Evolutionary conservation across 2,329 filamentous ascomycete species (phyloP), one percentile per base, ranked within the genome.

Genomic region (Alternaria arborescens): DNA sequence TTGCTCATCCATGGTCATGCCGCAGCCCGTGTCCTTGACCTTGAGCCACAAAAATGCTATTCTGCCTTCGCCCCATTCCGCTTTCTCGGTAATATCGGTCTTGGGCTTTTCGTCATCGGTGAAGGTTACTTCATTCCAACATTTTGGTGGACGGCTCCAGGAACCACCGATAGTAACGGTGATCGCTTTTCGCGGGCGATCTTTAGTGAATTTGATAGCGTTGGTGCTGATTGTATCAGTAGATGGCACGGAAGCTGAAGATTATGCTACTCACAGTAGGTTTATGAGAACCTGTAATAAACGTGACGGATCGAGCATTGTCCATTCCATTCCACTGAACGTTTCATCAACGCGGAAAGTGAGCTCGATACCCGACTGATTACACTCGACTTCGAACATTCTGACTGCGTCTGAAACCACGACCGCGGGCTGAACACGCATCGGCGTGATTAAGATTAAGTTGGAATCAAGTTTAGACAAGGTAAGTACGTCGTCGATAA

Each of bases 401-500:
- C 66, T 72, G 32, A 75, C 55, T 1, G 71, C 72, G 11, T 72
- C 69, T 5, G 65, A 67, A 4, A 75, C 67, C 1, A 74, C 65
- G 0, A 64, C 32, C 3, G 61, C 43, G 2, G 71, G 67, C 26
- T 69, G 65, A 1, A 74, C 68, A 4, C 61, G 65, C 46, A 69
- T 61, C 8, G 71, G 72, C 3, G 71, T 73, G 20, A 75, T 72
- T 14, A 69, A 26, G 20, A 74, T 69, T 8, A 75, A 58, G n/a
- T 67, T 68, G 0, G 71, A 74, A 40, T 75, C 72, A 20, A 75
- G 64, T 46, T 74, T 74, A 3, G 71, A 73, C n/a, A 75, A 52
- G 7, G 73, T 78, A 1, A 82, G 73, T 1, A 82, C 77, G 58
- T 82, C 80, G 58, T 82, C 78, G 5, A 82, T 77, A 12, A 75